phyloP scores from a whole-genome alignment of 225 moss, liverwort and hornwort genomes.

The Pseudisothecium myosuroides region DNA sequence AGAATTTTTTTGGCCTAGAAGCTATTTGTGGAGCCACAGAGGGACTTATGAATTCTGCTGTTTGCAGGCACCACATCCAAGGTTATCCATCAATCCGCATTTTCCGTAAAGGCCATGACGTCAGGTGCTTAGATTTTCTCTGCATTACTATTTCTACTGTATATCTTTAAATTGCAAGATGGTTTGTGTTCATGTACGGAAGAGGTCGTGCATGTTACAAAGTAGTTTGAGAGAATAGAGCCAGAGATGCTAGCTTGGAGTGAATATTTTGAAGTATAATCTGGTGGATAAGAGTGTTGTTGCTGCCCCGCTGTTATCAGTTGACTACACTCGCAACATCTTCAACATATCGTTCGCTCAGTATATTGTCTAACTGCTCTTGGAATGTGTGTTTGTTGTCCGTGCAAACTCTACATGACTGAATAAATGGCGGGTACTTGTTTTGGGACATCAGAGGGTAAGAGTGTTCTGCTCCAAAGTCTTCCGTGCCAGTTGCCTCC shows the following conservation, averaged over 20 bases:
- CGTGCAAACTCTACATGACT: conserved; percentile 11
- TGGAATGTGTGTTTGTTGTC: conserved; percentile 8
- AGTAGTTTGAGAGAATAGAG: neutral
- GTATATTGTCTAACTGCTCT: neutral
- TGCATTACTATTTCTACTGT: neutral
- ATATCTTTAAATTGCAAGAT: neutral
- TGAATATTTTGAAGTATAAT: neutral
- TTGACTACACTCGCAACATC: neutral
- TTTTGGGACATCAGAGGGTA: conserved; percentile 29
- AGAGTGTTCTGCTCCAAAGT: conserved; percentile 1
- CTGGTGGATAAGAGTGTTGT: neutral
- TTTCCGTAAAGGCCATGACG: conserved; percentile 69
- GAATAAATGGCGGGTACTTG: neutral
- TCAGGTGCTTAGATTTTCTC: conserved; percentile 34
- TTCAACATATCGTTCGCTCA: neutral
- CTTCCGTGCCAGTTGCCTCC: neutral
- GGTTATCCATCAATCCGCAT: conserved; percentile 80
- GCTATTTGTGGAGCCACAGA: neutral
- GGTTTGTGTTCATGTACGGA: neutral
- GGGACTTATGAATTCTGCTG: neutral
- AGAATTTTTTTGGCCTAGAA: neutral
- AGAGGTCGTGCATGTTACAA: neutral
- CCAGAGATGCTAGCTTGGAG: neutral
- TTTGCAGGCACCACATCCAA: conserved; percentile 72
- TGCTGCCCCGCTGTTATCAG: neutral